Percentiles rank a stretch among this genome's conserved stretches.
These are phyloP conservation scores for Asterophora lycoperdoides DNA, from an alignment of 768 basidiomycete genomes.

Conservation along the genomic window DNA sequence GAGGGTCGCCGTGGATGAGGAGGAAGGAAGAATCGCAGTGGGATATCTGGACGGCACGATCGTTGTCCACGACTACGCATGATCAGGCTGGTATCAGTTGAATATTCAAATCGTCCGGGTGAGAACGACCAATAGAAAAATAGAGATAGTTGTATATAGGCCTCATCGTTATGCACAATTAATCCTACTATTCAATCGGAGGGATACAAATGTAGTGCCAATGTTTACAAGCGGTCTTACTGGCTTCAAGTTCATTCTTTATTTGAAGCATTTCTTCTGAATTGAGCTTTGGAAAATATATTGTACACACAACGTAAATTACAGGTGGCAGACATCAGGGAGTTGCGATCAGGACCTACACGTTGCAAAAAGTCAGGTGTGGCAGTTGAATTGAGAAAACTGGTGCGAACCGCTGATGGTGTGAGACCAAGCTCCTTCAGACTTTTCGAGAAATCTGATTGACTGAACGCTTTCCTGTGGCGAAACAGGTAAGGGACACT, in stretches of 20 bases:
- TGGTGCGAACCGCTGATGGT: conserved; percentile 73
- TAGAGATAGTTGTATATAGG: too few species aligned
- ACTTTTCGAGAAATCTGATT: conserved; percentile 71
- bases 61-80: conserved; percentile 46
- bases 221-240: too few species aligned
- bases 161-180: background rate
- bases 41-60: conserved; percentile 46
- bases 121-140: too few species aligned
- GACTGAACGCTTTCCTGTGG: conserved; percentile 78
- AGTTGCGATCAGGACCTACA: conserved; percentile 54
- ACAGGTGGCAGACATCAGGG: conserved; percentile 21
- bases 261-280: too few species aligned
- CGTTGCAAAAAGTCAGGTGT: background rate
- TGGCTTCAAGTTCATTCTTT: too few species aligned
- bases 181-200: too few species aligned
- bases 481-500: conserved; percentile 1
- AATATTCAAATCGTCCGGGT: too few species aligned
- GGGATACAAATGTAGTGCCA: too few species aligned
- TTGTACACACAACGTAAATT: background rate
- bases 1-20: conserved; percentile 41
- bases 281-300: background rate
- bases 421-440: conserved; percentile 83
- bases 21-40: conserved; percentile 42
- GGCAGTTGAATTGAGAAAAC: background rate
- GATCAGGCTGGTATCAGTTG: conserved; percentile 1